Evolutionary conservation across 768 basidiomycete species (phyloP), one percentile per base, ranked within the genome.

Genomic region (Calvatia gigantea): DNA sequence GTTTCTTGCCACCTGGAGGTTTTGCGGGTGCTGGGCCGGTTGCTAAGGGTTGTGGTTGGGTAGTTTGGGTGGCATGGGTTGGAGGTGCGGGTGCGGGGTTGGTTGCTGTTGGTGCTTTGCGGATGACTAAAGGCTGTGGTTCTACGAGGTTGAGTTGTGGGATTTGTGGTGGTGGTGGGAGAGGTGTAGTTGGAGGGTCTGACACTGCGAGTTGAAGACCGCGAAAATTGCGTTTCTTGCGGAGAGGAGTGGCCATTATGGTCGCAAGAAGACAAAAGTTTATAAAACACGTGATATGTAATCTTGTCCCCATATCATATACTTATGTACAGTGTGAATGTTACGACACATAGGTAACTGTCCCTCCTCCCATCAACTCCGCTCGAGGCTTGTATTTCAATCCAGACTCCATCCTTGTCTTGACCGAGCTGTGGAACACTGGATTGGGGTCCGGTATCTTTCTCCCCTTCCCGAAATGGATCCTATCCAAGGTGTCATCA

Each of bases 171-270:
- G 35, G 44, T 21, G 60, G 50, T 21, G 32, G 49, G 37, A 58
- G 33, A 70, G 65, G 48, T 5, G 56, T 39, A 23, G 50, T 23
- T 48, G 54, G 51, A 44, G 53, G 39, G 19, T 78, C 70, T 42
- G 78, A 59, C 55, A 87, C 84, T 61, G 82, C 78, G 67, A 94
- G 84, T 73, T 87, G 84, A 7, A 94, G 81, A 35, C 81, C 85
- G 72, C 92, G 94, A 81, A 92, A 93, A 69, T 94, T 94, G 59
- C 92, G 85, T 70, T 94, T 94, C 80, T 92, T 91, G 71, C 91
- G 87, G 59, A 91, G 46, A 12, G 54, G 84, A 35, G 81, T 80
- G 35, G 75, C 69, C 76, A 79, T 79, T 47, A 59, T 56, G 58
- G 64, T 58, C 61, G 66, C 63, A 51, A 57, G 60, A 17, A 38